phyloP scores from a whole-genome alignment of 2,329 filamentous ascomycete species.

The Botrytis byssoidea region DNA sequence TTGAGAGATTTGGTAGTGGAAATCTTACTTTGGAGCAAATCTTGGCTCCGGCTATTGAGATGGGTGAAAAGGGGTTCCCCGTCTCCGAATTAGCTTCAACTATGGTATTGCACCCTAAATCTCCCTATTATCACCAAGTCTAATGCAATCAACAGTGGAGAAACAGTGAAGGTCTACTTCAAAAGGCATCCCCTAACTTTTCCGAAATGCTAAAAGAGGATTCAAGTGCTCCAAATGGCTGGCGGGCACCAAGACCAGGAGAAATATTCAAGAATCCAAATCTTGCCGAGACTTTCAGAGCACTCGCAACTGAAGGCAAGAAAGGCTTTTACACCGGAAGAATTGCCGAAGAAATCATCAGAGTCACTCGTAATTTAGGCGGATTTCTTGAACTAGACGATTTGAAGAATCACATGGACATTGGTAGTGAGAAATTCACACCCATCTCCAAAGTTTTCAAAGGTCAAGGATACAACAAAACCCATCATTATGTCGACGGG shows the following conservation, averaged over 20 bases:
- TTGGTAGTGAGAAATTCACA: constrained; percentile 75
- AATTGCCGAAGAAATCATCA: constrained; percentile 77
- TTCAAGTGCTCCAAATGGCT: constrained; percentile 62
- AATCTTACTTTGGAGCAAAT: constrained; percentile 76
- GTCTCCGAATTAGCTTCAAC: constrained; percentile 67
- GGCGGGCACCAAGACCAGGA: constrained; percentile 71
- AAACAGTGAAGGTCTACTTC: constrained; percentile 59
- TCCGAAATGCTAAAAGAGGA: constrained; percentile 85
- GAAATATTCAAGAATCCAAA: constrained; percentile 87
- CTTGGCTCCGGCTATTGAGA: constrained; percentile 75
- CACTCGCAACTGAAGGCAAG: constrained; percentile 77
- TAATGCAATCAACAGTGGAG: constrained; percentile 61
- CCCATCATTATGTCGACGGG: constrained; percentile 46
- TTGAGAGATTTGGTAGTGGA: constrained; percentile 86
- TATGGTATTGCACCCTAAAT: constrained; percentile 29
- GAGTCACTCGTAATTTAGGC: constrained; percentile 72
- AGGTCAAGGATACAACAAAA: constrained; percentile 58
- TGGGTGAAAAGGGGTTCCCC: constrained; percentile 86
- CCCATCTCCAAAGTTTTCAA: constrained; percentile 80
- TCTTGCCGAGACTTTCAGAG: constrained; percentile 76
- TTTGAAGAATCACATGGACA: constrained; percentile 70
- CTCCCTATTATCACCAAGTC: not conserved
- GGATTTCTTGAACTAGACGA: constrained; percentile 79
- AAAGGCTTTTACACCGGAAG: constrained; percentile 86
- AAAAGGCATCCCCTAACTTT: constrained; percentile 78